phyloP scores from a whole-genome alignment of 805 yeast genomes.

The Wickerhamomyces xylosicus region DNA sequence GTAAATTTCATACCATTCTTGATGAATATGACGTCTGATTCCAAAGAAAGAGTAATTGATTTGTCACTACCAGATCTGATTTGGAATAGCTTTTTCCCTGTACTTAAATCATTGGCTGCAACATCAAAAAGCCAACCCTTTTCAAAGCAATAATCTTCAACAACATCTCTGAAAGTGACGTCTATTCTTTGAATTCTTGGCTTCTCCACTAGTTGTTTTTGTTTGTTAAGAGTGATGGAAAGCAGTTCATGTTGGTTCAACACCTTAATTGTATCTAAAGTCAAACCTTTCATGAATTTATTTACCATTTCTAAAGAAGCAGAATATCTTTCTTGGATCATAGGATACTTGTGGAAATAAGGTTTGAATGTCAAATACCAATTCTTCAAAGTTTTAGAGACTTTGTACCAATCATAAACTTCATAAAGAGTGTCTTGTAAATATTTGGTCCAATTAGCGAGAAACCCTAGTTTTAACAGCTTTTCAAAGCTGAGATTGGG shows the following conservation, averaged over 20 bases:
- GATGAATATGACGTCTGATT: conserved; percentile 58
- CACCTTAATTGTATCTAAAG: conserved; percentile 2
- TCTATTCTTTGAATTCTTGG: conserved; percentile 32
- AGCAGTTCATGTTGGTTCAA: conserved; percentile 1
- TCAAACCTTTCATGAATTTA: conserved; percentile 15
- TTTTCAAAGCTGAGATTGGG: conserved; percentile 4
- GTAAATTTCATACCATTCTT: conserved; percentile 23
- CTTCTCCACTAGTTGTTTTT: conserved; percentile 9
- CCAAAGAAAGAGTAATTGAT: conserved; percentile 36
- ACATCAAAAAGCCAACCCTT: conserved; percentile 27
- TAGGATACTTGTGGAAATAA: conserved; percentile 11
- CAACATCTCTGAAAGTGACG: conserved; percentile 53
- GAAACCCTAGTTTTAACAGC: conserved; percentile 24
- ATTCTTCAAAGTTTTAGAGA: conserved; percentile 20
- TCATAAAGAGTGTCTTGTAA: conserved; percentile 5
- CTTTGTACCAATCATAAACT: neutral
- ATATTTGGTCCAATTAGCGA: conserved; percentile 20
- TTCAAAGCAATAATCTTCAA: conserved; percentile 46
- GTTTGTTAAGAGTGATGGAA: neutral
- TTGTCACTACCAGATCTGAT: conserved; percentile 25
- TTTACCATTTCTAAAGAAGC: conserved; percentile 23
- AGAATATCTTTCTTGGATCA: conserved; percentile 9
- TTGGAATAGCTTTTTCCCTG: conserved; percentile 36
- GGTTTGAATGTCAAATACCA: conserved; percentile 17
- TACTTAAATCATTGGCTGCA: conserved; percentile 12